These are phyloP conservation scores for Chrysoporthe cubensis DNA, from an alignment of 2,329 filamentous ascomycete species.

Conservation along the genomic window DNA sequence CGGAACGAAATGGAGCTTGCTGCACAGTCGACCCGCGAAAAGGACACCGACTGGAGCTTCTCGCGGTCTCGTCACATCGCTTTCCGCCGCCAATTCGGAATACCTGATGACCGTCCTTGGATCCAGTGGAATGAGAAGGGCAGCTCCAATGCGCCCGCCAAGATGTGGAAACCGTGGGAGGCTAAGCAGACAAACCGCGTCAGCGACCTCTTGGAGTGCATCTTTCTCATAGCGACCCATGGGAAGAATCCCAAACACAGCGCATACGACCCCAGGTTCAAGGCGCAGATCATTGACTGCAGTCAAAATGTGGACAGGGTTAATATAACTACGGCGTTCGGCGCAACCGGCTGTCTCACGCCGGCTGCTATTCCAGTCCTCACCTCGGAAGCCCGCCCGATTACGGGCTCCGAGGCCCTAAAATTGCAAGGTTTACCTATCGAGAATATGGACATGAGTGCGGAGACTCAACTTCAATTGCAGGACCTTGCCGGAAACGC, in stretches of 20 bases:
- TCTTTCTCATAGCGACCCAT: slow-evolving; percentile 38
- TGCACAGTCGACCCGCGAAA: slow-evolving; percentile 34
- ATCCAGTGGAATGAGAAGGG: slow-evolving; percentile 19
- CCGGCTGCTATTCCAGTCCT: slow-evolving; percentile 66
- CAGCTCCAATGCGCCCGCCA: slow-evolving; percentile 17
- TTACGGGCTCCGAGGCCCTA: slow-evolving; percentile 67
- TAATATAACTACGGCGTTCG: slow-evolving; percentile 45
- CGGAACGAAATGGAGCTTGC: slow-evolving; percentile 51
- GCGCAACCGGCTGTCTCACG: slow-evolving; percentile 69
- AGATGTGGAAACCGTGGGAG: slow-evolving; percentile 52
- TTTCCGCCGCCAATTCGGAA: slow-evolving; percentile 47
- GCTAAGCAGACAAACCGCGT: slow-evolving; percentile 60
- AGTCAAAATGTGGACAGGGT: slow-evolving; percentile 75
- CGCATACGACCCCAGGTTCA: slow-evolving; percentile 54
- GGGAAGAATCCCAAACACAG: neutral
- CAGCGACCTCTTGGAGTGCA: slow-evolving; percentile 68
- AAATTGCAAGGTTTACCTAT: slow-evolving; percentile 71
- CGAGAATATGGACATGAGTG: slow-evolving; percentile 63
- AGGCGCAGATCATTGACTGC: slow-evolving; percentile 60
- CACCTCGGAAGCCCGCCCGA: slow-evolving; percentile 60
- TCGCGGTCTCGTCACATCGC: slow-evolving; percentile 61
- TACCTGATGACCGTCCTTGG: slow-evolving; percentile 51
- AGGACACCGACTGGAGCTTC: slow-evolving; percentile 53
- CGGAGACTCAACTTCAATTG: slow-evolving; percentile 63
- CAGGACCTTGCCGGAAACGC: slow-evolving; percentile 78